Conservation (phyloP, 2,329 filamentous ascomycete genomes). For the Xylaria arbuscula region DNA sequence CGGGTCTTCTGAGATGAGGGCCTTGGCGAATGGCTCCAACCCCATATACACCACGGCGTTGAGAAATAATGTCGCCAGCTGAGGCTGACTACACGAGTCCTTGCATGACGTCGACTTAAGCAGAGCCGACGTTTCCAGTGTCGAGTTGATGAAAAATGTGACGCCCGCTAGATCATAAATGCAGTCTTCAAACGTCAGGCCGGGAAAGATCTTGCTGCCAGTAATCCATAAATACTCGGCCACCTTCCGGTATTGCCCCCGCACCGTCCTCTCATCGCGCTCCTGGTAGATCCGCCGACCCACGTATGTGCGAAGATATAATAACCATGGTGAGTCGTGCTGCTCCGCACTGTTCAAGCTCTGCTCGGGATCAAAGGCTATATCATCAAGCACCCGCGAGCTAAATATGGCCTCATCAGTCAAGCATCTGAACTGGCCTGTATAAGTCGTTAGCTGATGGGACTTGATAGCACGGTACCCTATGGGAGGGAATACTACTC, state of each 20-base stretch:
- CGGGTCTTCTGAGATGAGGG: conserved; percentile 38
- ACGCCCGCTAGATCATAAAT: conserved; percentile 36
- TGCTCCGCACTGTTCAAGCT: conserved; percentile 32
- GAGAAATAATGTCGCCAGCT: conserved; percentile 38
- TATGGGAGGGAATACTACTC: conserved; percentile 15
- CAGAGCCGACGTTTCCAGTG: conserved; percentile 35
- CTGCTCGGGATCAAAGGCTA: conserved; percentile 36
- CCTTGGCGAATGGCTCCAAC: conserved; percentile 36
- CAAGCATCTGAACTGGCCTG: conserved; percentile 38
- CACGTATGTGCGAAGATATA: conserved; percentile 37
- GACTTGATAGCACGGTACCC: neutral
- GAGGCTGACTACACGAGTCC: conserved; percentile 35
- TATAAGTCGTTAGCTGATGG: conserved; percentile 22
- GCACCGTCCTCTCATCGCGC: conserved; percentile 35
- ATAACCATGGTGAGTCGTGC: conserved; percentile 36
- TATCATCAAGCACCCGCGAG: conserved; percentile 37
- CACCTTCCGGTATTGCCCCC: conserved; percentile 38
- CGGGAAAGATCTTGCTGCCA: conserved; percentile 37
- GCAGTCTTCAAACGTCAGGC: conserved; percentile 36
- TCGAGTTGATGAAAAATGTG: conserved; percentile 40
- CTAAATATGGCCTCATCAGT: conserved; percentile 40
- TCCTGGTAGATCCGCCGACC: conserved; percentile 37
- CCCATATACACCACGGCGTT: conserved; percentile 41
- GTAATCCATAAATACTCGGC: conserved; percentile 36
- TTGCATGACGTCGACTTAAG: conserved; percentile 34